These are phyloP conservation scores for Rhizopus stolonifer DNA, from an alignment of 371 early-diverging fungal species.

Conservation along the genomic window DNA sequence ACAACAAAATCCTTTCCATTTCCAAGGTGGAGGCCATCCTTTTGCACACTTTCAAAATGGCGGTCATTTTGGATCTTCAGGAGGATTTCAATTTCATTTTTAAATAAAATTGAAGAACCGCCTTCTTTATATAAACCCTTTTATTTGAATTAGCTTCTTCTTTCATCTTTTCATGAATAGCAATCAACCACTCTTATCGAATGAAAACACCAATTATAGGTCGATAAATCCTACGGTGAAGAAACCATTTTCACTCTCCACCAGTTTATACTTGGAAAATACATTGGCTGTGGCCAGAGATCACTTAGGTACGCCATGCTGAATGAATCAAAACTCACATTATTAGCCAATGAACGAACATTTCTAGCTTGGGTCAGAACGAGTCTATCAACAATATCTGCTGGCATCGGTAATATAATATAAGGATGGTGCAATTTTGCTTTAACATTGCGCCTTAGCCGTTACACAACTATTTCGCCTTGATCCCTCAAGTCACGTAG, in stretches of 20 bases:
- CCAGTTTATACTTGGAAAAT: slow-evolving; percentile 62
- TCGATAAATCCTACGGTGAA: background rate
- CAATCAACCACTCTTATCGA: background rate
- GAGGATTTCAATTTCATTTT: slow-evolving; percentile 36
- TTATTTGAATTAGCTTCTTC: background rate
- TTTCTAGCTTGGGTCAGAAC: slow-evolving; percentile 81
- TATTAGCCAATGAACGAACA: slow-evolving; percentile 76
- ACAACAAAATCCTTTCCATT: slow-evolving; percentile 29
- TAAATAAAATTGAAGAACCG: background rate
- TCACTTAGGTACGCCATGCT: slow-evolving; percentile 53
- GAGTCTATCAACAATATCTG: slow-evolving; percentile 72
- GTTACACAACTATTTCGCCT: slow-evolving; percentile 74
- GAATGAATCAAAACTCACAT: slow-evolving; percentile 1
- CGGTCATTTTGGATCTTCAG: slow-evolving; percentile 54
- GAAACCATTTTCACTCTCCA: slow-evolving; percentile 7
- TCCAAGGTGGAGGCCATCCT: slow-evolving; percentile 43
- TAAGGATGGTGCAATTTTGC: background rate
- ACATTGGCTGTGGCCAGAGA: slow-evolving; percentile 80
- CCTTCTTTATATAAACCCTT: background rate
- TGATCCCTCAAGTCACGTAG: slow-evolving; percentile 30
- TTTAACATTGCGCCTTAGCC: slow-evolving; percentile 29
- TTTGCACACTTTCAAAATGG: slow-evolving; percentile 60
- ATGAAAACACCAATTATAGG: background rate
- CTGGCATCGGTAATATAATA: slow-evolving; percentile 60
- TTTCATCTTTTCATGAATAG: background rate